Percentiles rank a stretch among this genome's conserved stretches.
phyloP scores from a whole-genome alignment of 768 basidiomycete species.

The Tylopilus subfusipes region DNA sequence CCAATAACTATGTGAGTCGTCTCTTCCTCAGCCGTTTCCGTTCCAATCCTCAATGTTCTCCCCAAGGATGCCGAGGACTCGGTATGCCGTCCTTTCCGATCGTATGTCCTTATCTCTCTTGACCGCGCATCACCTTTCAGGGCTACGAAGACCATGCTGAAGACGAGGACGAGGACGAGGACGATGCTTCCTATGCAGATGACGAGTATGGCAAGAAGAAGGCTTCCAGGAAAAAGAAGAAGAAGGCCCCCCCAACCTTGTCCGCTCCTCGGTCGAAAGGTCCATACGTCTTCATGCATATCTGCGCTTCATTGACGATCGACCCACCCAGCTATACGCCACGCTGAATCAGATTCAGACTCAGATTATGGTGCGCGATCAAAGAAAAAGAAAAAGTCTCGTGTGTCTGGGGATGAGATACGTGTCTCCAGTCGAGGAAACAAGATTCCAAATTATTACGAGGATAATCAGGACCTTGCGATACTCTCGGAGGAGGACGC shows the following conservation, averaged over 20 bases:
- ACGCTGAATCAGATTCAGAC: slow-evolving; percentile 71
- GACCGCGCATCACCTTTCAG: slow-evolving; percentile 44
- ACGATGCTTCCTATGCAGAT: slow-evolving; percentile 76
- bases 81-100: slow-evolving; percentile 18
- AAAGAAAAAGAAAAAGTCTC: slow-evolving; percentile 78
- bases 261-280: slow-evolving; percentile 56
- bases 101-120: slow-evolving; percentile 14
- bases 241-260: slow-evolving; percentile 38
- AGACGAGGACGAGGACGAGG: slow-evolving; percentile 63
- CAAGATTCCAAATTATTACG: slow-evolving; percentile 81
- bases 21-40: slow-evolving; percentile 5
- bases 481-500: slow-evolving; percentile 59
- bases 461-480: slow-evolving; percentile 74
- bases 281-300: slow-evolving; percentile 27
- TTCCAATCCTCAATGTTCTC: neutral
- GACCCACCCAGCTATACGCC: slow-evolving; percentile 46
- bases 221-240: slow-evolving; percentile 65
- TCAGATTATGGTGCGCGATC: slow-evolving; percentile 84
- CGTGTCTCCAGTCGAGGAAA: slow-evolving; percentile 72
- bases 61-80: slow-evolving; percentile 33
- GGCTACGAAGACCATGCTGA: slow-evolving; percentile 53
- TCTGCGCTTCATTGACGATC: slow-evolving; percentile 4
- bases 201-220: slow-evolving; percentile 75
- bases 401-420: slow-evolving; percentile 59
- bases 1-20: slow-evolving; percentile 58